These are phyloP conservation scores for Penicillium silybi DNA, from an alignment of 495 filamentous ascomycete species.

Conservation along the genomic window DNA sequence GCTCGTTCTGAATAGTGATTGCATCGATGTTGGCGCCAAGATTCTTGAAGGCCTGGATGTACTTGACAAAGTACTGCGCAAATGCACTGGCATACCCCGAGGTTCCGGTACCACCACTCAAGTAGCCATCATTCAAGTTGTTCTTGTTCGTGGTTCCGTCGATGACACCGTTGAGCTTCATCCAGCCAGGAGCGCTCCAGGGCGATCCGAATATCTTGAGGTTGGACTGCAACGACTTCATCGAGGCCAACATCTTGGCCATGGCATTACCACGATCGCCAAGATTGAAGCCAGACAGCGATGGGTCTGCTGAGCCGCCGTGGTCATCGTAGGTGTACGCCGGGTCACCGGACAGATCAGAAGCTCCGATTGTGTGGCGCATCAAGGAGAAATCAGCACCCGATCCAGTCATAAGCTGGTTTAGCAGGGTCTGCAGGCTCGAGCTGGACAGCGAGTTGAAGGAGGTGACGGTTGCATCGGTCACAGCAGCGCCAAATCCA, in stretches of 20 bases:
- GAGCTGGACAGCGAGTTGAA: conserved; percentile 42
- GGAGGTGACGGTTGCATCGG: conserved; percentile 51
- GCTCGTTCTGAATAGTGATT: conserved; percentile 57
- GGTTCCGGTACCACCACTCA: conserved; percentile 19
- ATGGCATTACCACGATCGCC: conserved; percentile 50
- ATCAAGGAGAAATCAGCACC: conserved; percentile 49
- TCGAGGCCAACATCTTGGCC: conserved; percentile 33
- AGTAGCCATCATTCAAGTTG: conserved; percentile 44
- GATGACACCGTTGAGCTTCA: conserved; percentile 52
- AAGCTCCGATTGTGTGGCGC: conserved; percentile 52
- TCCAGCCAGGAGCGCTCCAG: conserved; percentile 56
- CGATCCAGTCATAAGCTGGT: conserved; percentile 42
- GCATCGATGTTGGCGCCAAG: conserved; percentile 47
- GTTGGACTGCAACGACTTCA: conserved; percentile 28
- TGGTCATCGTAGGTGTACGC: conserved; percentile 54
- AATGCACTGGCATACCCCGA: conserved; percentile 39
- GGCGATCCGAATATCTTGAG: conserved; percentile 50
- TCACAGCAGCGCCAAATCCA: conserved; percentile 54
- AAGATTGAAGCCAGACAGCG: conserved; percentile 40
- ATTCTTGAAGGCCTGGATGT: conserved; percentile 47
- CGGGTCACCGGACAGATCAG: conserved; percentile 45
- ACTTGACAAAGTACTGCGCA: conserved; percentile 54
- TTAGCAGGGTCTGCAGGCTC: conserved; percentile 38
- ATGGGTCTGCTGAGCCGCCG: conserved; percentile 35
- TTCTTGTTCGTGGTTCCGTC: conserved; percentile 47